Conservation (phyloP, 2,329 filamentous ascomycete species). For the Microdochium paspali region DNA sequence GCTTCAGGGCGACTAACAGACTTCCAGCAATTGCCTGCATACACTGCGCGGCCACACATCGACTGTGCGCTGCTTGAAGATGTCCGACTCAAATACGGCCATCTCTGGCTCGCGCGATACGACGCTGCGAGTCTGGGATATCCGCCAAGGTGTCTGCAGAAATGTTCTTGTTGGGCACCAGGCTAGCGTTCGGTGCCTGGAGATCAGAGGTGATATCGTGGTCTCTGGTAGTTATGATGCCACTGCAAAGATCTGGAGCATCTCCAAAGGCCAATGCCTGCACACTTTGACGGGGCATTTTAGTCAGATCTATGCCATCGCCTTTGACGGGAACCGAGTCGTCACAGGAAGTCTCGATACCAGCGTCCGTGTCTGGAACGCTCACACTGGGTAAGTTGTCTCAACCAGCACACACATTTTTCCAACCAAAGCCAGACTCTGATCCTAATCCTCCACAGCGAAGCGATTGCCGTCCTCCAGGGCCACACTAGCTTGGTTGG, state of each 20-base stretch:
- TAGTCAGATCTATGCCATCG: slow-evolving; percentile 97
- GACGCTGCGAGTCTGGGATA: slow-evolving; percentile 90
- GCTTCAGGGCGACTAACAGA: slow-evolving; percentile 13
- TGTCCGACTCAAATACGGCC: slow-evolving; percentile 88
- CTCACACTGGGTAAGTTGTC: slow-evolving; percentile 62
- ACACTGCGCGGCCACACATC: slow-evolving; percentile 91
- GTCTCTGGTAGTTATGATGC: slow-evolving; percentile 99
- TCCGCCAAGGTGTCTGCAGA: slow-evolving; percentile 75
- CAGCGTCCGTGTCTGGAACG: slow-evolving; percentile 95
- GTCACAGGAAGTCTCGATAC: slow-evolving; percentile 95
- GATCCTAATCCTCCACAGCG: slow-evolving; percentile 29
- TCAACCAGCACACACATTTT: neutral
- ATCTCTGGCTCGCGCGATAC: slow-evolving; percentile 96
- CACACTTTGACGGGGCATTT: slow-evolving; percentile 90
- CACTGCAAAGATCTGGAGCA: slow-evolving; percentile 94
- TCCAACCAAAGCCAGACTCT: neutral
- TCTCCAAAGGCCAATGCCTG: slow-evolving; percentile 86
- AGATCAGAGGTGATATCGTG: slow-evolving; percentile 91
- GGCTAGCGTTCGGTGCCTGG: slow-evolving; percentile 87
- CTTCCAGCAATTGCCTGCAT: slow-evolving; percentile 58
- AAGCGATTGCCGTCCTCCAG: slow-evolving; percentile 85
- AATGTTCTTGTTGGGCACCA: slow-evolving; percentile 93
- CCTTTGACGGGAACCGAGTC: slow-evolving; percentile 87
- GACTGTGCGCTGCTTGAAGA: slow-evolving; percentile 93
- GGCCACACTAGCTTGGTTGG: slow-evolving; percentile 96